These are phyloP conservation scores for Podospora australis DNA, from an alignment of 495 filamentous ascomycete species.

Conservation along the genomic window DNA sequence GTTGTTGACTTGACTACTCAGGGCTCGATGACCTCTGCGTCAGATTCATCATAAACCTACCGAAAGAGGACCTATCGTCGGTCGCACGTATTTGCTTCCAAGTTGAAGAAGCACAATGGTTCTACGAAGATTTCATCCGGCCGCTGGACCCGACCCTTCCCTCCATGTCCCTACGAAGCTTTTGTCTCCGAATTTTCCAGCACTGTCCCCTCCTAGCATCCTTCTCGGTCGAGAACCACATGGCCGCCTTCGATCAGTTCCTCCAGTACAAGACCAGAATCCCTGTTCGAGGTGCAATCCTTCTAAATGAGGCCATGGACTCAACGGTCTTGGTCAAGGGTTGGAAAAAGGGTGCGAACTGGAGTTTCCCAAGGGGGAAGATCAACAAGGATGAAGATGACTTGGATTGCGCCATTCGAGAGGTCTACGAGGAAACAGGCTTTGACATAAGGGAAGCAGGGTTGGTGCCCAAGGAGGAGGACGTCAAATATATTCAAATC, in stretches of 20 bases:
- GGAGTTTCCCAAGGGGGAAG: constrained; percentile 95
- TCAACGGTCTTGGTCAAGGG: constrained; percentile 87
- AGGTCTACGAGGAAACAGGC: constrained; percentile 94
- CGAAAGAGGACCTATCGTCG: constrained; percentile 77
- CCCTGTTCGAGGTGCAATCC: constrained; percentile 86
- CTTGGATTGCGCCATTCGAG: constrained; percentile 82
- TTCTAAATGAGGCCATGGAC: constrained; percentile 89
- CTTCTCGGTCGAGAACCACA: constrained; percentile 70
- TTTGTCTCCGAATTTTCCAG: constrained; percentile 82
- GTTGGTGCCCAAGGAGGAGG: constrained; percentile 59
- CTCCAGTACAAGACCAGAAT: constrained; percentile 89
- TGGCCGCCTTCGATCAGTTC: constrained; percentile 80
- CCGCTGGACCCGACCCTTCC: constrained; percentile 80
- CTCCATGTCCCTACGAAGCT: constrained; percentile 71
- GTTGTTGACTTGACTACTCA: constrained; percentile 25
- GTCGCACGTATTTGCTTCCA: constrained; percentile 96
- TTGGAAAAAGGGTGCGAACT: constrained; percentile 92
- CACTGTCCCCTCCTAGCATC: constrained; percentile 82
- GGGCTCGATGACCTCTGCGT: constrained; percentile 95
- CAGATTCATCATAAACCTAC: constrained; percentile 92
- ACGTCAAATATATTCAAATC: constrained; percentile 74
- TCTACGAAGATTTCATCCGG: constrained; percentile 98
- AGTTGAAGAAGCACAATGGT: constrained; percentile 99
- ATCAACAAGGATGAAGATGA: constrained; percentile 96
- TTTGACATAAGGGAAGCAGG: constrained; percentile 71